Conservation (phyloP, 1,284 basidiomycete species). For the Phellinidium pouzarii region DNA sequence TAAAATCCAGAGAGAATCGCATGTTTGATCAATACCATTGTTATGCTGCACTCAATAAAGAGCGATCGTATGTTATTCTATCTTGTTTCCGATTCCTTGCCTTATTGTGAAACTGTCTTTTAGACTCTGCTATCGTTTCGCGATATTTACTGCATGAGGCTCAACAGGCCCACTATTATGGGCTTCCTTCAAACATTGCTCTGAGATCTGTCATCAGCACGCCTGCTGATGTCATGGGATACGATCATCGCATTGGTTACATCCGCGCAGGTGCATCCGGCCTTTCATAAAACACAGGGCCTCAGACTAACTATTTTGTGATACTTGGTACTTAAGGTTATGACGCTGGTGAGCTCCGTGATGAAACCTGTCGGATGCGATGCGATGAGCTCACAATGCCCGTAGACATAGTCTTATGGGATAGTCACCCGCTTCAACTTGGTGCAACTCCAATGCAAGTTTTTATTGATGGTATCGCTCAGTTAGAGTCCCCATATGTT, state of each 20-base stretch:
- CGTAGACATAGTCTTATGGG: slow-evolving; percentile 45
- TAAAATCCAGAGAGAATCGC: background rate
- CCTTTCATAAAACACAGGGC: too few relatives aligned
- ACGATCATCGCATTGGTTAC: slow-evolving; percentile 47
- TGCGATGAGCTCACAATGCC: background rate
- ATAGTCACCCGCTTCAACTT: slow-evolving; percentile 41
- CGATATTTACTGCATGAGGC: slow-evolving; percentile 47
- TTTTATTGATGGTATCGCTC: slow-evolving; percentile 22
- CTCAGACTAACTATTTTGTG: slow-evolving; percentile 17
- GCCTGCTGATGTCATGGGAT: slow-evolving; percentile 40
- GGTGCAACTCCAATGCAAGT: slow-evolving; percentile 34
- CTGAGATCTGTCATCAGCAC: slow-evolving; percentile 39
- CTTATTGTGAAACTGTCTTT: background rate
- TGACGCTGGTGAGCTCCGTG: slow-evolving; percentile 26
- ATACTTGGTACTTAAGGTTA: slow-evolving; percentile 24
- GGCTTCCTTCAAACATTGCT: slow-evolving; percentile 25
- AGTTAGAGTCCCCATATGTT: slow-evolving; percentile 15
- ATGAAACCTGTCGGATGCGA: background rate
- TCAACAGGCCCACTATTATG: slow-evolving; percentile 43
- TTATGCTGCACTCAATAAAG: slow-evolving; percentile 21
- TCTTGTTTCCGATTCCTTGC: background rate
- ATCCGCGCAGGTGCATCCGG: slow-evolving; percentile 34
- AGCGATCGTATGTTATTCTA: slow-evolving; percentile 40
- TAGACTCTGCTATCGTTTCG: slow-evolving; percentile 28
- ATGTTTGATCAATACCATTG: background rate